phyloP scores from a whole-genome alignment of 2,329 filamentous ascomycete genomes.

The Fusarium chaquense region DNA sequence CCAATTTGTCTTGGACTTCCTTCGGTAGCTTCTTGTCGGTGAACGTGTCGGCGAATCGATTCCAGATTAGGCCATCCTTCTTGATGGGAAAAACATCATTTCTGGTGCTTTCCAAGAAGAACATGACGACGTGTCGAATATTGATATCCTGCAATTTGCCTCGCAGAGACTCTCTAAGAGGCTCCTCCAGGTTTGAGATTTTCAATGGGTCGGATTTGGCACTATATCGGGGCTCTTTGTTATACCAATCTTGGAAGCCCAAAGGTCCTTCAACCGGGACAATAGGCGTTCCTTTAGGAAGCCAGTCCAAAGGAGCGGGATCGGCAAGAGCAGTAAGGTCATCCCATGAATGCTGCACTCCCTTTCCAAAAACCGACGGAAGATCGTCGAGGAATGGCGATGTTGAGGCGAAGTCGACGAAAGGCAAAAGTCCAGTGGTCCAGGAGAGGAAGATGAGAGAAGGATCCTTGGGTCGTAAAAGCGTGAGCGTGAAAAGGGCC shows the following conservation, averaged over 20 bases:
- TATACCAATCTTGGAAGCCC: conserved; percentile 48
- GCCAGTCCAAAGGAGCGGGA: conserved; percentile 42
- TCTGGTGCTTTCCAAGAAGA: conserved; percentile 60
- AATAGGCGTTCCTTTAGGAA: conserved; percentile 31
- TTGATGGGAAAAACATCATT: conserved; percentile 61
- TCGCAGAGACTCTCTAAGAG: conserved; percentile 47
- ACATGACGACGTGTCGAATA: conserved; percentile 58
- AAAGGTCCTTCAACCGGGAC: background rate
- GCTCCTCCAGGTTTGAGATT: conserved; percentile 55
- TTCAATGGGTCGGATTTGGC: conserved; percentile 55
- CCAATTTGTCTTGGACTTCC: conserved; percentile 46
- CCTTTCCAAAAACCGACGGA: conserved; percentile 43
- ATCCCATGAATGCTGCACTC: conserved; percentile 47
- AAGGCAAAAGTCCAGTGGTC: conserved; percentile 51
- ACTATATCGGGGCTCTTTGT: conserved; percentile 49
- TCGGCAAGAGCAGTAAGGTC: conserved; percentile 46
- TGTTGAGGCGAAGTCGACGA: conserved; percentile 51
- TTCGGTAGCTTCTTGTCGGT: conserved; percentile 51
- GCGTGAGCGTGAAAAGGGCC: conserved; percentile 41
- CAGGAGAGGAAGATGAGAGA: conserved; percentile 53
- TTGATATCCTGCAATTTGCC: conserved; percentile 48
- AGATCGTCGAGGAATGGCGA: conserved; percentile 48
- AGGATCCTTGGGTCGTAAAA: conserved; percentile 50
- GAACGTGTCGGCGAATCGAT: conserved; percentile 51
- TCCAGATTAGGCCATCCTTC: conserved; percentile 54